A percentile compares a stretch with the other conserved stretches of the same genome.
phyloP scores from a whole-genome alignment of 2,329 filamentous ascomycete species.

The Ambrosiella beaveri region DNA sequence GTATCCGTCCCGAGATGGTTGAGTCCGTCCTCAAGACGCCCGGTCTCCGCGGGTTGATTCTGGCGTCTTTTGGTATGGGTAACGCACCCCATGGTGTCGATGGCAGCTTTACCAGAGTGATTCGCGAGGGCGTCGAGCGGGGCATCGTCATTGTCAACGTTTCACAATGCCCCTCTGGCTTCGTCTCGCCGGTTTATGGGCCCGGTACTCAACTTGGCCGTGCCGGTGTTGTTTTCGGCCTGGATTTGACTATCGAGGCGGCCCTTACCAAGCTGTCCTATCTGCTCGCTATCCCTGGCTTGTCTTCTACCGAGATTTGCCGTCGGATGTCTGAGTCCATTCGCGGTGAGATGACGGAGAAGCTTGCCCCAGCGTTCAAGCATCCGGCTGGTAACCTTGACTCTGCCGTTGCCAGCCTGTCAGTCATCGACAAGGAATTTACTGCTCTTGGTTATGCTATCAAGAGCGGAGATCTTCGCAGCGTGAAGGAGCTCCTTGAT shows the following conservation, averaged over 20 bases:
- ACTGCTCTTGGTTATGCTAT: constrained; percentile 68
- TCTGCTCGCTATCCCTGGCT: constrained; percentile 50
- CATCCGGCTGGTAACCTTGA: constrained; percentile 45
- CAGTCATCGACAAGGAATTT: constrained; percentile 44
- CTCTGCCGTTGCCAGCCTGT: constrained; percentile 26
- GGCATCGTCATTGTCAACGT: constrained; percentile 81
- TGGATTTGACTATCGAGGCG: constrained; percentile 78
- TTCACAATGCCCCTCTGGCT: constrained; percentile 69
- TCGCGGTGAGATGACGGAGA: constrained; percentile 72
- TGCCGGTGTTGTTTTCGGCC: constrained; percentile 74
- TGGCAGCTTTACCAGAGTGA: constrained; percentile 59
- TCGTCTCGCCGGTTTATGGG: constrained; percentile 63
- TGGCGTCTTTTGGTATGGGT: constrained; percentile 86
- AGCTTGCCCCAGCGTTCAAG: constrained; percentile 53
- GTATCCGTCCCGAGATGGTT: constrained; percentile 85
- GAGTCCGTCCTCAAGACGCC: constrained; percentile 64
- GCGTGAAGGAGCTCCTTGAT: constrained; percentile 49
- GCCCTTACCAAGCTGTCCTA: constrained; percentile 84
- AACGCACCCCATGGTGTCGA: constrained; percentile 75
- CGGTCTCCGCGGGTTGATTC: constrained; percentile 62
- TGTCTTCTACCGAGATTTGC: constrained; percentile 49
- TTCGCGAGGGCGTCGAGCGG: constrained; percentile 58
- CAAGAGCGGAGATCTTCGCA: constrained; percentile 47
- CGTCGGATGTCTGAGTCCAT: constrained; percentile 57
- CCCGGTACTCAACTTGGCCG: constrained; percentile 60